phyloP scores from a whole-genome alignment of 1,139 yeast species.

The Suhomyces bolitotheri region DNA sequence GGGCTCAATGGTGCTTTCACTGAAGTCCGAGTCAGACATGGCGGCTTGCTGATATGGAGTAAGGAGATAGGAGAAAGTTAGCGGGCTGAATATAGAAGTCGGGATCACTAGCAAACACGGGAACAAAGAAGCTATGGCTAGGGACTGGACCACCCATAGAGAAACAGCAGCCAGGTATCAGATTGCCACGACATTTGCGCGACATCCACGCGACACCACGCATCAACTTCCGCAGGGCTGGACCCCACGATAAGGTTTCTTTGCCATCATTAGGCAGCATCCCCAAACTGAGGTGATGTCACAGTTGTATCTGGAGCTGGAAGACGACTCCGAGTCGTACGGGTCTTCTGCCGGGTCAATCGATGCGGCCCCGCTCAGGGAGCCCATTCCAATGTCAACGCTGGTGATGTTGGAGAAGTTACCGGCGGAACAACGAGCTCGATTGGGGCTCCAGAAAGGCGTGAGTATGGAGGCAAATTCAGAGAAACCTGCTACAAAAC shows the following conservation, averaged over 20 bases:
- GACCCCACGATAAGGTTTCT: too few relatives aligned
- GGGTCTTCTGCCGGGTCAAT: conserved; percentile 2
- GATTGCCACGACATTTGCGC: neutral
- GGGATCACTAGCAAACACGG: neutral
- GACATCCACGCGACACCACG: neutral
- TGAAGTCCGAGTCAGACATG: conserved; percentile 20
- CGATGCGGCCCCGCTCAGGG: conserved; percentile 12
- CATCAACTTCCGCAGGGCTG: neutral
- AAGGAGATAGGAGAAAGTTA: neutral
- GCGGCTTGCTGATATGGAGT: neutral
- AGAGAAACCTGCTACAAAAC: too few relatives aligned
- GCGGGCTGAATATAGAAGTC: too few relatives aligned
- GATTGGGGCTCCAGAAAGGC: conserved; percentile 6
- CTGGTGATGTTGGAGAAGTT: conserved; percentile 24
- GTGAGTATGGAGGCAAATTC: neutral
- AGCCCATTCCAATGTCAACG: conserved; percentile 27
- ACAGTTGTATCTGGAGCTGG: conserved; percentile 8
- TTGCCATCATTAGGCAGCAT: too few relatives aligned
- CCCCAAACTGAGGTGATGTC: too few relatives aligned
- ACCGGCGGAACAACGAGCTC: conserved; percentile 18
- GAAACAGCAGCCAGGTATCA: too few relatives aligned
- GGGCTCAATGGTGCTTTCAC: conserved; percentile 30
- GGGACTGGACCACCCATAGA: too few relatives aligned
- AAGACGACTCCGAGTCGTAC: conserved; percentile 9
- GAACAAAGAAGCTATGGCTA: too few relatives aligned